Conservation (phyloP, 2,329 filamentous ascomycete species). For the Nothopassalora personata region DNA sequence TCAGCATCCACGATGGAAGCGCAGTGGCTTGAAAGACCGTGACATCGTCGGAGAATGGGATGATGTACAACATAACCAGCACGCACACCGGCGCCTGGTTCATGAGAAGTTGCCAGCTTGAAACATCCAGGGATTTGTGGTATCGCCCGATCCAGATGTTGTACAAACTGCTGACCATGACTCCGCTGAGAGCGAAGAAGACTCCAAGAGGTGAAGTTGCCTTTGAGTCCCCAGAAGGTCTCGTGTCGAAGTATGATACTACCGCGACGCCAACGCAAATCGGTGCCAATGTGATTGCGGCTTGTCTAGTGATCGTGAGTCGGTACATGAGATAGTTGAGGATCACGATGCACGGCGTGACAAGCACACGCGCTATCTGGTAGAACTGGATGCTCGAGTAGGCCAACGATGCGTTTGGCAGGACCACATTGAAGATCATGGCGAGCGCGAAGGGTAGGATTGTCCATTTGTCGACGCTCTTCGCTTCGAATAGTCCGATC, state of each 20-base stretch:
- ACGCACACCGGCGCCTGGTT: slow-evolving; percentile 62
- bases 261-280: slow-evolving; percentile 61
- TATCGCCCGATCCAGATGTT: slow-evolving; percentile 65
- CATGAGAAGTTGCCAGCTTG: slow-evolving; percentile 63
- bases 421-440: slow-evolving; percentile 65
- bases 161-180: slow-evolving; percentile 62
- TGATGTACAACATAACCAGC: slow-evolving; percentile 59
- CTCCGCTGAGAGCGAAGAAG: slow-evolving; percentile 58
- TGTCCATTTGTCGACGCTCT: slow-evolving; percentile 50
- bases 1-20: slow-evolving; percentile 39
- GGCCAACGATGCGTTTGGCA: slow-evolving; percentile 63
- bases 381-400: slow-evolving; percentile 66
- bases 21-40: slow-evolving; percentile 52
- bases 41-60: slow-evolving; percentile 61
- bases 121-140: slow-evolving; percentile 60
- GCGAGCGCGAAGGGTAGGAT: slow-evolving; percentile 61
- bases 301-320: slow-evolving; percentile 50
- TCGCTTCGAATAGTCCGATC: slow-evolving; percentile 56
- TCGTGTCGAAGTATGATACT: slow-evolving; percentile 65
- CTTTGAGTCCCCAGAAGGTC: slow-evolving; percentile 36
- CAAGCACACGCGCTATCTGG: slow-evolving; percentile 61
- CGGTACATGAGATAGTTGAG: slow-evolving; percentile 61
- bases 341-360: slow-evolving; percentile 60
- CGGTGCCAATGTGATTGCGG: slow-evolving; percentile 52
- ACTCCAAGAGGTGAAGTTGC: slow-evolving; percentile 57